phyloP scores from a whole-genome alignment of 176 grass and related monocot genomes.

The Triticum dicoccoides region DNA sequence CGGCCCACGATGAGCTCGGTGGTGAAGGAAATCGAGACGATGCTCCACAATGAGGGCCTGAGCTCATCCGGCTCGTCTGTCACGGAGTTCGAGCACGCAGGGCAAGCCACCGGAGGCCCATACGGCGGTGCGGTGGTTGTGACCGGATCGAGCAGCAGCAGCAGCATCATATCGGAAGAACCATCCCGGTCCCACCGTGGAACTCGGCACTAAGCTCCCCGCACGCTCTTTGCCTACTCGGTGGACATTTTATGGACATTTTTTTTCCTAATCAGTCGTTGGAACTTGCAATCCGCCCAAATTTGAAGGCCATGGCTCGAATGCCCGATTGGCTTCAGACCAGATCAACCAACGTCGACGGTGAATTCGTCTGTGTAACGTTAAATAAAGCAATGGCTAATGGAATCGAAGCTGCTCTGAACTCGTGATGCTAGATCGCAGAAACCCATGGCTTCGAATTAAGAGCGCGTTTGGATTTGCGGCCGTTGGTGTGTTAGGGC shows the following conservation, averaged over 20 bases:
- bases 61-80: conserved; percentile 29
- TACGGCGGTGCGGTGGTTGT: background rate
- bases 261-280: conserved; percentile 3
- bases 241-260: background rate
- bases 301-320: background rate
- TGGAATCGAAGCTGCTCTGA: background rate
- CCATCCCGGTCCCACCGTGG: background rate
- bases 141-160: conserved; percentile 1
- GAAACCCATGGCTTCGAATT: background rate
- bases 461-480: background rate
- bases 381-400: background rate
- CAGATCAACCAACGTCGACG: background rate
- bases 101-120: background rate
- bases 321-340: background rate
- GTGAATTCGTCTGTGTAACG: background rate
- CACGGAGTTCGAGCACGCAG: conserved; percentile 15
- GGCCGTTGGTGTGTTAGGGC: background rate
- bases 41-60: conserved; percentile 46
- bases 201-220: background rate
- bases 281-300: background rate
- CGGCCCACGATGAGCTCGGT: conserved; percentile 68
- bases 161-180: background rate
- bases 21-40: conserved; percentile 78
- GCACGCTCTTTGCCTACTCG: background rate
- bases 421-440: background rate